Evolutionary conservation across 2,329 filamentous ascomycete genomes (phyloP), one percentile per base, ranked within the genome.

Genomic region (Aspergillus sp.): DNA sequence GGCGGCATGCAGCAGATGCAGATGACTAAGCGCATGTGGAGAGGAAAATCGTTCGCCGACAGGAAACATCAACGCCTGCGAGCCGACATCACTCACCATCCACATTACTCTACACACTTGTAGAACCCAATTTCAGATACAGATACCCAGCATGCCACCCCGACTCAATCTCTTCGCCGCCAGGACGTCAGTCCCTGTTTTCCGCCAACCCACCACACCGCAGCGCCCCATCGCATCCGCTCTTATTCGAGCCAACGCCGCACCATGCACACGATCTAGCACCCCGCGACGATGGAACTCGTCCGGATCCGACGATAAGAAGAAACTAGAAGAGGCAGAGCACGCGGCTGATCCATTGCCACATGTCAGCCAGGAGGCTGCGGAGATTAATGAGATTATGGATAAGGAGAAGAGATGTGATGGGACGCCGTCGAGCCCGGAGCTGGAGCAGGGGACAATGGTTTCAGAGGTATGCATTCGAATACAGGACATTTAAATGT

Each of bases 301-400:
- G 21, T 74, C 73, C 6, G 62, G 62, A 35, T 64, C 66, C 37
- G 61, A 65, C 37, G 14, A 37, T 37, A 68, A 73, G 39, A 65
- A 69, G 52, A 56, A 66, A 17, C 59, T 66, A 15, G 66, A 73
- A 35, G 62, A 70, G 33, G 59, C 66, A 44, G 70, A 70, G 46
- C 80, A 79, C 21, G 78, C 82, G 57, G 78, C 81, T 73, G 78
- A 83, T 60, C 72, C 70, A 31, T 73, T 86, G 53, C 82, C 83
- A 43, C 81, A 86, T 75, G 84, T 88, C 31, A 87, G 82, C 61
- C 84, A 89, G 68, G 86, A 90, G 71, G 86, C 86, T 33, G 82
- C 82, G 40, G 82, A 84, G 64, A 81, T 83, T 62, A 82, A 81
- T 24, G 79, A 84, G 66, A 82, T 85, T 24, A 84, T 79, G 66